phyloP scores from a whole-genome alignment of 495 filamentous ascomycete species.

The Ramalina peruviana region DNA sequence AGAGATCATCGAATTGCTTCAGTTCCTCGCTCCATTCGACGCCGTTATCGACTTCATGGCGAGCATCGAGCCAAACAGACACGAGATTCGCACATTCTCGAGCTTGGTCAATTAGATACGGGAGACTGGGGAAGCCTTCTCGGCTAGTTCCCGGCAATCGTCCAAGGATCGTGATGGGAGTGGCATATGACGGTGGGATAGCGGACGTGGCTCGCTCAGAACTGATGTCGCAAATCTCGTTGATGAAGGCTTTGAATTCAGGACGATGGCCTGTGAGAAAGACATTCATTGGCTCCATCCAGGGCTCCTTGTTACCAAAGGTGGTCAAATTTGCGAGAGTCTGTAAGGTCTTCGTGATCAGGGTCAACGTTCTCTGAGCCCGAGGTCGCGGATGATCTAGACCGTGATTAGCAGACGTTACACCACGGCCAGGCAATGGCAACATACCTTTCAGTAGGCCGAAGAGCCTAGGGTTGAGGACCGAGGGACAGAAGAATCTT shows the following conservation, averaged over 20 bases:
- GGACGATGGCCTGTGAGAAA: slow-evolving; percentile 34
- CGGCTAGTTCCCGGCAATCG: slow-evolving; percentile 67
- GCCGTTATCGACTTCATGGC: slow-evolving; percentile 27
- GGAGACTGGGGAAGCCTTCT: slow-evolving; percentile 89
- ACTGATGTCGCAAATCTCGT: slow-evolving; percentile 71
- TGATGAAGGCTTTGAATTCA: slow-evolving; percentile 77
- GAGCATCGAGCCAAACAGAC: slow-evolving; percentile 64
- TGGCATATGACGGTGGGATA: slow-evolving; percentile 79
- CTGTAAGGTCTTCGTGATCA: slow-evolving; percentile 93
- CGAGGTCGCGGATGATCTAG: slow-evolving; percentile 72
- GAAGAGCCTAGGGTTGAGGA: slow-evolving; percentile 93
- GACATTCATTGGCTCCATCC: slow-evolving; percentile 98
- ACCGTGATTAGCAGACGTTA: slow-evolving; percentile 7
- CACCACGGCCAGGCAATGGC: not conserved
- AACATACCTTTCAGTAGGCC: slow-evolving; percentile 64
- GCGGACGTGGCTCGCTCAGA: slow-evolving; percentile 46
- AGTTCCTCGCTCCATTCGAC: slow-evolving; percentile 46
- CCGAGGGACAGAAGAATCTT: slow-evolving; percentile 90
- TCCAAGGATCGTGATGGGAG: slow-evolving; percentile 79
- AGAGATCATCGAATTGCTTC: slow-evolving; percentile 58
- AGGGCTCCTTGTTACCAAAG: slow-evolving; percentile 89
- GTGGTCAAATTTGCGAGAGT: slow-evolving; percentile 85
- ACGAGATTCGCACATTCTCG: slow-evolving; percentile 81
- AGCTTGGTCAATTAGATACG: slow-evolving; percentile 85
- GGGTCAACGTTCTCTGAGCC: slow-evolving; percentile 80